phyloP scores from a whole-genome alignment of 129 eudicot genomes.

The Sambucus nigra region DNA sequence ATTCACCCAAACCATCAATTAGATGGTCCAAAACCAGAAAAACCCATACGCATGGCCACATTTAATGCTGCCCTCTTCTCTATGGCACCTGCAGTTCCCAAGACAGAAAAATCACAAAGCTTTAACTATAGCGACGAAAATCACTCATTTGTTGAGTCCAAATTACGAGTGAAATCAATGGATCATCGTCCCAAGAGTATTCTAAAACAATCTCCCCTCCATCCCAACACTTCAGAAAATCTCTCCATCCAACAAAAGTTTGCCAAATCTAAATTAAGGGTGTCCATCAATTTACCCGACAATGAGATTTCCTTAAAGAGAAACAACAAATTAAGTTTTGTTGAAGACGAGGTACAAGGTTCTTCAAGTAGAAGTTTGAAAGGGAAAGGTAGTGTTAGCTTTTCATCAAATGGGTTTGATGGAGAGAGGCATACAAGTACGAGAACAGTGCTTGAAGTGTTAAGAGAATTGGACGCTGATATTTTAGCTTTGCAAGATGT shows the following conservation, averaged over 20 bases:
- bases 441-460: conserved; percentile 58
- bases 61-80: conserved; percentile 96
- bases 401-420: conserved; percentile 20
- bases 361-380: conserved; percentile 25
- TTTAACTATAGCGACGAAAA: conserved; percentile 22
- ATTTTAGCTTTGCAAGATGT: conserved; percentile 90
- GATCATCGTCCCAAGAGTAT: conserved; percentile 73
- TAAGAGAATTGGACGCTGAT: conserved; percentile 84
- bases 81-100: conserved; percentile 84
- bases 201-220: conserved; percentile 77
- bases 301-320: conserved; percentile 73
- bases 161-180: conserved; percentile 39
- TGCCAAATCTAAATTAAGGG: conserved; percentile 74
- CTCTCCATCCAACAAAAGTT: conserved; percentile 42
- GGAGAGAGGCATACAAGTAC: conserved; percentile 29
- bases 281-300: conserved; percentile 88
- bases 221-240: conserved; percentile 34
- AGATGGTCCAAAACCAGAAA: conserved; percentile 18
- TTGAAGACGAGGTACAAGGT: conserved; percentile 18
- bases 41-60: conserved; percentile 55
- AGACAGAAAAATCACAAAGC: conserved; percentile 19
- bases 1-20: conserved; percentile 51
- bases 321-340: conserved; percentile 46
- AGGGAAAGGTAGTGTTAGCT: conserved; percentile 42
- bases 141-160: background rate